phyloP scores from a whole-genome alignment of 208 protist genomes.

The Spongospora subterranea region DNA sequence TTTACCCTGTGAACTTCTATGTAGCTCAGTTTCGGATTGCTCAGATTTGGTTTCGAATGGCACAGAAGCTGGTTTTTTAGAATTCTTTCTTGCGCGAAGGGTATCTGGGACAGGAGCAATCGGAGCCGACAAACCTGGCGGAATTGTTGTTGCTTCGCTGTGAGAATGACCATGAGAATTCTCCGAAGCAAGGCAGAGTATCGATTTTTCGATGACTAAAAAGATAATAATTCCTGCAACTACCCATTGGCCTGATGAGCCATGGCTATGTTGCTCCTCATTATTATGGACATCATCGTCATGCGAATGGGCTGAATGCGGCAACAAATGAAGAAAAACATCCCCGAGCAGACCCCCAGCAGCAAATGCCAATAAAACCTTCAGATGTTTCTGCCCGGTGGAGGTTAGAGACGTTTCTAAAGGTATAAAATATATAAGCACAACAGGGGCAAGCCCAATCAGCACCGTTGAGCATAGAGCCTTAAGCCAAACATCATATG shows the following conservation, averaged over 20 bases:
- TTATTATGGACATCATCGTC: background rate
- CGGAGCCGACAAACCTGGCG: too few relatives aligned
- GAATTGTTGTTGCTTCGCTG: background rate
- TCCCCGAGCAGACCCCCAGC: constrained; percentile 51
- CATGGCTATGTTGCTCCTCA: background rate
- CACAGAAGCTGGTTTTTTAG: background rate
- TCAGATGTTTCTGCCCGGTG: background rate
- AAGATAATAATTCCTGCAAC: background rate
- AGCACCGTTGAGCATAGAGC: background rate
- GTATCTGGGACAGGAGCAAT: background rate
- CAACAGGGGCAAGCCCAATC: constrained; percentile 25
- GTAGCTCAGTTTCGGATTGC: background rate
- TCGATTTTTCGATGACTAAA: constrained; percentile 37
- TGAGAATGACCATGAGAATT: constrained; percentile 1
- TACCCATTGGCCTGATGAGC: background rate
- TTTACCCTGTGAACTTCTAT: background rate
- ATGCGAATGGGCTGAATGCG: background rate
- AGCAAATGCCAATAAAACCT: constrained; percentile 54
- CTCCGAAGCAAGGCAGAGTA: background rate
- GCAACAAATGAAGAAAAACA: constrained; percentile 54
- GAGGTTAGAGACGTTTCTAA: background rate
- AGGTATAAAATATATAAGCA: background rate
- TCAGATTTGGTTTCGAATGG: background rate
- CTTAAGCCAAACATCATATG: background rate
- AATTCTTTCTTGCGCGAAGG: background rate